Evolutionary conservation across 495 filamentous ascomycete species (phyloP), one percentile per base, ranked within the genome.

Genomic region (Aspergillus coremiiformis): DNA sequence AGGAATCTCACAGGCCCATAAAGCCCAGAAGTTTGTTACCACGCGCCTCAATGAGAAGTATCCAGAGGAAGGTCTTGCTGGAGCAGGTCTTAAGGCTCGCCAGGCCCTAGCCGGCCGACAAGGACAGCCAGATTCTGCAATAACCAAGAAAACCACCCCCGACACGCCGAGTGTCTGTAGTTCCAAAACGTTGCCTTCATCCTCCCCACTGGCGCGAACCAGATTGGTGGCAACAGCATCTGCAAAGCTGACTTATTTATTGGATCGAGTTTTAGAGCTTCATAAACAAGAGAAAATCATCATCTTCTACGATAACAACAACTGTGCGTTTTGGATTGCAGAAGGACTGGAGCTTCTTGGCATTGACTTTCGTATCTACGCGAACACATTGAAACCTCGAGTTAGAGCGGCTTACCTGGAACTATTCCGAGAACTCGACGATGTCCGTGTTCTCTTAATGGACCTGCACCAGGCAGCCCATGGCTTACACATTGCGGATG

Each of bases 261-360:
- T 96, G 8, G 84, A 89, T 49, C 72, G 77, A 47, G 80, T 96
- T 11, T 58, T 81, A 3, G 69, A 79, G 43, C 72, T 89, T 44
- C 79, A 95, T 39, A 62, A 74, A 5, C 61, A 75, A 0, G 90
- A 95, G 52, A 95, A 97, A 61, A 96, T 92, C 23, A 78, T 97
- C 37, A 78, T 96, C 20, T 97, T 97, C 63, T 96, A 95, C 68
- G 91, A 96, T 49, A 84, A 84, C 47, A 83, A 90, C 46, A 90
- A 93, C 60, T 76, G 86, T 4, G 90, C 91, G 0, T 89, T 76
- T 55, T 90, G 89, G 67, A 79, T 96, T 35, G 85, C 88, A 11
- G 84, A 91, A 59, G 82, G 85, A 14, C 76, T 97, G 0, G 90
- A 96, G 47, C 73, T 89, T 19, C 67, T 90, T 2, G 80, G 81